These are phyloP conservation scores for Friedmanniomyces endolithicus DNA, from an alignment of 495 filamentous ascomycete genomes.

Conservation along the genomic window DNA sequence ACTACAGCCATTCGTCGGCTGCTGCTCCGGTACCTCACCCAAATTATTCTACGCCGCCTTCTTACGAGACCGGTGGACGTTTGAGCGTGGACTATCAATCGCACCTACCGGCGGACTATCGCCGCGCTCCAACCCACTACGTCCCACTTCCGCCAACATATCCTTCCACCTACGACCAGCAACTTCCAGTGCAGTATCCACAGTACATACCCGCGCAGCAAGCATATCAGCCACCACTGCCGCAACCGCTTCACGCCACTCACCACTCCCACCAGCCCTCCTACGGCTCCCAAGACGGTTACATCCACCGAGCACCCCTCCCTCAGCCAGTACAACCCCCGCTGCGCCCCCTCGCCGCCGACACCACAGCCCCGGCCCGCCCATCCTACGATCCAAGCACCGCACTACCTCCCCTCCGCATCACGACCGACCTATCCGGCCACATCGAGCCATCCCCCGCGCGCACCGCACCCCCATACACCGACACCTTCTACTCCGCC, in stretches of 20 bases:
- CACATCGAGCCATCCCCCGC: slow-evolving; percentile 14
- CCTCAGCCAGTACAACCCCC: slow-evolving; percentile 23
- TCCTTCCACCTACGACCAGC: background rate
- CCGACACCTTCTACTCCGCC: background rate
- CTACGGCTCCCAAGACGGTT: slow-evolving; percentile 2
- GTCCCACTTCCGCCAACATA: background rate
- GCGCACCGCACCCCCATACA: background rate
- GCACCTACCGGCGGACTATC: background rate
- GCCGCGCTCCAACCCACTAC: background rate
- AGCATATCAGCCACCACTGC: slow-evolving; percentile 1
- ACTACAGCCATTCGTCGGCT: slow-evolving; percentile 18
- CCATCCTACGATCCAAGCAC: background rate
- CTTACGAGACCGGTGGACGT: slow-evolving; percentile 4
- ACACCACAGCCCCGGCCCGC: background rate
- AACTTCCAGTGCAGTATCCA: background rate
- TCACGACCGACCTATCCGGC: slow-evolving; percentile 7
- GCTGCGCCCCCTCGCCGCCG: slow-evolving; percentile 3
- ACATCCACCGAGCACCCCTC: slow-evolving; percentile 18
- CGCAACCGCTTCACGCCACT: background rate
- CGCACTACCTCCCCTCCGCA: slow-evolving; percentile 21
- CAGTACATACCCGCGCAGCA: background rate
- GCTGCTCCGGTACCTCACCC: slow-evolving; percentile 3
- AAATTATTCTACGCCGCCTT: slow-evolving; percentile 10
- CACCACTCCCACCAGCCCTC: background rate
- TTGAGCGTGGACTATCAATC: slow-evolving; percentile 6